A percentile compares a stretch with the other conserved stretches of the same genome.
These are phyloP conservation scores for Coemansia reversa DNA, from an alignment of 192 early-diverging fungal species.

Conservation along the genomic window DNA sequence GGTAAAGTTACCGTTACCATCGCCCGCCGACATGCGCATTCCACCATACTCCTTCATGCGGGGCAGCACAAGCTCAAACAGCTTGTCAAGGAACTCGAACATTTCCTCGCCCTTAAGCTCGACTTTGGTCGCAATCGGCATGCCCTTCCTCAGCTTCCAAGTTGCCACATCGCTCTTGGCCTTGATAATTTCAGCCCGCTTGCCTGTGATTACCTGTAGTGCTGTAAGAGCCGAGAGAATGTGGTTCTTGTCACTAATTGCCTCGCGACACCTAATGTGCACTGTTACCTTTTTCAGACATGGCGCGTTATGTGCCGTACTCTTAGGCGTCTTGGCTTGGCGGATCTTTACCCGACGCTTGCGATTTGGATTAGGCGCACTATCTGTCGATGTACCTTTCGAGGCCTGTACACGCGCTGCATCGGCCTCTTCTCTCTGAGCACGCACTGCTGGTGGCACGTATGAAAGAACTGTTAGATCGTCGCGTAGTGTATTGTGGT, in stretches of 20 bases:
- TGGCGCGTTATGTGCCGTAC: constrained; percentile 65
- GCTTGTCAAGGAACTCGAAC: constrained; percentile 94
- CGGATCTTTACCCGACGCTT: constrained; percentile 47
- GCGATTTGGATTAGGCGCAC: constrained; percentile 54
- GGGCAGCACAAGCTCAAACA: constrained; percentile 91
- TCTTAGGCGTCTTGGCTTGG: constrained; percentile 61
- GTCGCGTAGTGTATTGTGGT: constrained; percentile 69
- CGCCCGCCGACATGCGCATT: constrained; percentile 67
- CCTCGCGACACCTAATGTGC: constrained; percentile 84
- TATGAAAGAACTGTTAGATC: constrained; percentile 76
- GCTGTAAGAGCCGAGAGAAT: constrained; percentile 89
- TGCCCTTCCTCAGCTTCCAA: constrained; percentile 87
- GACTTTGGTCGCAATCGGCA: constrained; percentile 87
- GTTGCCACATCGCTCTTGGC: constrained; percentile 75
- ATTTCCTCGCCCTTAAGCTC: constrained; percentile 79
- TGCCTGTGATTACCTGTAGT: constrained; percentile 83
- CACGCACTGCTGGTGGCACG: constrained; percentile 58
- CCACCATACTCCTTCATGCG: constrained; percentile 90
- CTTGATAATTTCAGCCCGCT: constrained; percentile 75
- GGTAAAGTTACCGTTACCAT: constrained; percentile 79
- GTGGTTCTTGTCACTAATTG: constrained; percentile 83
- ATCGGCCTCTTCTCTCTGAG: constrained; percentile 31
- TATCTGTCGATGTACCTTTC: constrained; percentile 19
- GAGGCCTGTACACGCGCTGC: constrained; percentile 32
- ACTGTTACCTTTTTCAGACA: constrained; percentile 71